These are phyloP conservation scores for Cladophialophora chaetospira DNA, from an alignment of 2,329 filamentous ascomycete genomes.

Conservation along the genomic window DNA sequence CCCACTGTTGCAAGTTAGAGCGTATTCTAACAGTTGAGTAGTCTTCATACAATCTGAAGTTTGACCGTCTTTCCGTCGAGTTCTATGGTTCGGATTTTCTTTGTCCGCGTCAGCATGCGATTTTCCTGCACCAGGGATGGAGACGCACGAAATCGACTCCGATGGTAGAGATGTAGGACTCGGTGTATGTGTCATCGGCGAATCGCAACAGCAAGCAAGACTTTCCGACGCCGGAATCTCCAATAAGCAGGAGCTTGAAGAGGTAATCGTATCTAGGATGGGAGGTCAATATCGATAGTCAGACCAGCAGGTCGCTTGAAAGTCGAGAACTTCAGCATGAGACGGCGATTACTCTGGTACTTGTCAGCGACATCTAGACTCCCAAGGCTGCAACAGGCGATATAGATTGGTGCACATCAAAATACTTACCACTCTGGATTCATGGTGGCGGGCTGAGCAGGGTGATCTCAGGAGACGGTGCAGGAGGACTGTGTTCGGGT, in stretches of 20 bases:
- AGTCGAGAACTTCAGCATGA: not conserved
- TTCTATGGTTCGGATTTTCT: constrained; percentile 99
- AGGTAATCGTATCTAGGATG: constrained; percentile 94
- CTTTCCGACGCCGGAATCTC: constrained; percentile 99
- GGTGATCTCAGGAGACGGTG: constrained; percentile 3
- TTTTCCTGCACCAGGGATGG: constrained; percentile 1
- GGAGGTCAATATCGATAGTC: constrained; percentile 16
- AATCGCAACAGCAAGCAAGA: constrained; percentile 97
- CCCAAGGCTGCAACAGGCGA: not conserved
- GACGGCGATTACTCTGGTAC: constrained; percentile 16
- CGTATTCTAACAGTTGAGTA: constrained; percentile 15
- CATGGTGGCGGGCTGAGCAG: constrained; percentile 41
- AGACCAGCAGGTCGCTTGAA: not conserved
- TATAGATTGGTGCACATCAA: constrained; percentile 1
- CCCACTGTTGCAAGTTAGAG: constrained; percentile 68
- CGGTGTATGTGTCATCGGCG: constrained; percentile 98
- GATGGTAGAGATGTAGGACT: constrained; percentile 99
- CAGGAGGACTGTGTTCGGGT: not conserved
- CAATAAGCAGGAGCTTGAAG: constrained; percentile 99
- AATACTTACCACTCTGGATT: constrained; percentile 52
- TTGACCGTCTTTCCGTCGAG: constrained; percentile 99
- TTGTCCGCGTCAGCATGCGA: constrained; percentile 38
- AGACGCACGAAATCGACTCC: constrained; percentile 93
- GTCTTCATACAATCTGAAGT: constrained; percentile 83
- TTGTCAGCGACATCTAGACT: not conserved